These are phyloP conservation scores for Diplodia seriata DNA, from an alignment of 2,329 filamentous ascomycete species.

Conservation along the genomic window DNA sequence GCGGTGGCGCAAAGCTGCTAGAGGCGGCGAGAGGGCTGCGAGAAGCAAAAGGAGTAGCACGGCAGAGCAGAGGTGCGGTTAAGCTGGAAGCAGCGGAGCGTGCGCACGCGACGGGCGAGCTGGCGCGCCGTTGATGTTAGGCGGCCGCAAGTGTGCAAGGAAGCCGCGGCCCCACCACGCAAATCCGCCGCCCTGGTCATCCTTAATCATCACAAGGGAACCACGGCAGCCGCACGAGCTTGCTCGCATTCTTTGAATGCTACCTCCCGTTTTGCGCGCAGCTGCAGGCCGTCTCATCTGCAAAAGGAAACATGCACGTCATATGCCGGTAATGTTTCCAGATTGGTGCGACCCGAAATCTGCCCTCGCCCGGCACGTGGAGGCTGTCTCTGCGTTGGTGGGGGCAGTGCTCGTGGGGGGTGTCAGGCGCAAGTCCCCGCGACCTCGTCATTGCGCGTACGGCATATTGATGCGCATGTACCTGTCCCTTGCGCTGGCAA, in stretches of 20 bases:
- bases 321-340: background rate
- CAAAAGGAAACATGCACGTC: slow-evolving; percentile 9
- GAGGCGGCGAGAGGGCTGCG: background rate
- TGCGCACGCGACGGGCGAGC: background rate
- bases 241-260: background rate
- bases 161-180: slow-evolving; percentile 1
- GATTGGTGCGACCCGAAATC: slow-evolving; percentile 18
- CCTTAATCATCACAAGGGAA: slow-evolving; percentile 1
- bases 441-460: background rate
- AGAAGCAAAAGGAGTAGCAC: background rate
- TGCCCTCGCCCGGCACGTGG: background rate
- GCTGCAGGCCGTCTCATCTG: background rate
- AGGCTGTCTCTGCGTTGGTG: background rate
- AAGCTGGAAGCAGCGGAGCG: background rate
- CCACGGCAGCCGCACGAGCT: background rate
- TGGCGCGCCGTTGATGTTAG: background rate
- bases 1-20: background rate
- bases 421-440: slow-evolving; percentile 13
- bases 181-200: slow-evolving; percentile 8
- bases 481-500: background rate
- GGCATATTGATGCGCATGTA: background rate
- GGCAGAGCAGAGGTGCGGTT: background rate
- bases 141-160: background rate
- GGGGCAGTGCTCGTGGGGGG: background rate
- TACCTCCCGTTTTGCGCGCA: background rate